These are phyloP conservation scores for Astragalus glycyphyllos DNA, from an alignment of 306 rosid genomes.

Conservation along the genomic window DNA sequence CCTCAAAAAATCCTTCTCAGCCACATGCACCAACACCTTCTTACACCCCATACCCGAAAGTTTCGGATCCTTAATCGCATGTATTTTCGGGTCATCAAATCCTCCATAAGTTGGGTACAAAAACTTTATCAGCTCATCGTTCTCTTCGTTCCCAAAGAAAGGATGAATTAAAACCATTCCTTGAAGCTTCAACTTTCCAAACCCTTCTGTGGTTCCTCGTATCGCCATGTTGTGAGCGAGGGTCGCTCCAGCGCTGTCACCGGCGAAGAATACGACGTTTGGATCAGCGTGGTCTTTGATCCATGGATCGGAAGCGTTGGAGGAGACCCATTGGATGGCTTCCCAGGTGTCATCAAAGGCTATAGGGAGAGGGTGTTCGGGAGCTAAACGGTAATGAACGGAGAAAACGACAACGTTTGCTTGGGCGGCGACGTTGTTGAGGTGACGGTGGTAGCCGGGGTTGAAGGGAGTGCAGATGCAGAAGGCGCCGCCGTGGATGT, in stretches of 20 bases:
- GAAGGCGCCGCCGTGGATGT: conserved; percentile 78
- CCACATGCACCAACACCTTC: conserved; percentile 48
- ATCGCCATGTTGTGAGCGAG: conserved; percentile 54
- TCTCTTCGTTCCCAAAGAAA: conserved; percentile 47
- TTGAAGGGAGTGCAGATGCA: conserved; percentile 52
- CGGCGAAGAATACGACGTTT: conserved; percentile 48
- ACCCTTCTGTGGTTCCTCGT: not conserved
- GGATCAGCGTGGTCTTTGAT: conserved; percentile 48
- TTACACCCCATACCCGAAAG: conserved; percentile 42
- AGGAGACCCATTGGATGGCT: conserved; percentile 49
- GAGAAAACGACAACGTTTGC: conserved; percentile 56
- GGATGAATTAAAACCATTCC: conserved; percentile 66
- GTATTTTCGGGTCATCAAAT: conserved; percentile 43
- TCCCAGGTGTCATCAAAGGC: conserved; percentile 65
- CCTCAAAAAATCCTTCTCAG: conserved; percentile 47
- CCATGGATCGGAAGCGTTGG: conserved; percentile 56
- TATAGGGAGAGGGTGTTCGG: conserved; percentile 63
- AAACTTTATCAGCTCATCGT: conserved; percentile 20
- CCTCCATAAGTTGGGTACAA: conserved; percentile 47
- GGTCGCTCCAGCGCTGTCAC: conserved; percentile 76
- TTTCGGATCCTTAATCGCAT: conserved; percentile 47
- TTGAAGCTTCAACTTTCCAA: conserved; percentile 17
- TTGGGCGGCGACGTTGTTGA: conserved; percentile 43
- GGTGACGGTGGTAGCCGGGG: conserved; percentile 50
- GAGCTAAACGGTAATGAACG: conserved; percentile 62